Conservation (phyloP, 345 rosid genomes). For the Lagerstroemia speciosa region DNA sequence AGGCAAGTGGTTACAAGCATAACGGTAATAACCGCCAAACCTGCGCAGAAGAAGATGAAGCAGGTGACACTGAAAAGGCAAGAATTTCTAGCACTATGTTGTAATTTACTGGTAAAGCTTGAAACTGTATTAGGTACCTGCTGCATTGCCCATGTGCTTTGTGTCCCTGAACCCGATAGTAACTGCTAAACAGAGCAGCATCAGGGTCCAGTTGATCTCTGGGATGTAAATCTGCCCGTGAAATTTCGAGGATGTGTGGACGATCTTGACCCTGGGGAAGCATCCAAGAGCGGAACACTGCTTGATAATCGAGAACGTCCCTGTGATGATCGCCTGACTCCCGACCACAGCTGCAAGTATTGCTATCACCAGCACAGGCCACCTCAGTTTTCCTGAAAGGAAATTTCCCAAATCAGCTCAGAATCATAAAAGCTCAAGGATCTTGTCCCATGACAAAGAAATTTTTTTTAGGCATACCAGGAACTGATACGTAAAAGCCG, state of each 20-base stretch:
- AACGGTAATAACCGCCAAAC: constrained; percentile 94
- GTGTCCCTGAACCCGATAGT: constrained; percentile 90
- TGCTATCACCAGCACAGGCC: constrained; percentile 95
- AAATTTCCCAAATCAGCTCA: not conserved
- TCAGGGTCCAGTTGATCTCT: constrained; percentile 92
- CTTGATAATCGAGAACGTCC: constrained; percentile 92
- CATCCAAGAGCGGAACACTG: constrained; percentile 91
- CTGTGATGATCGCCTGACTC: constrained; percentile 94
- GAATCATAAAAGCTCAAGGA: not conserved
- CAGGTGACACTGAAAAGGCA: no score
- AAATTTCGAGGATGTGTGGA: constrained; percentile 83
- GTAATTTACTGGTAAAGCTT: not conserved
- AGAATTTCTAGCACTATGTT: not conserved
- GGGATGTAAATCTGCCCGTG: constrained; percentile 97
- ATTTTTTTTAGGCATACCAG: constrained; percentile 36
- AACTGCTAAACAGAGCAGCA: constrained; percentile 91
- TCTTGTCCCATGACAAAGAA: not conserved
- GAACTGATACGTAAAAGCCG: constrained; percentile 94
- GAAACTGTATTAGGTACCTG: constrained; percentile 37
- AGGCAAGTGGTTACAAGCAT: constrained; percentile 93
- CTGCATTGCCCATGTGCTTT: constrained; percentile 78
- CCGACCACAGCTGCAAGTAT: constrained; percentile 96
- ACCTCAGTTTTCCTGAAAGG: constrained; percentile 65
- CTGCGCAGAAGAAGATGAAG: constrained; percentile 43
- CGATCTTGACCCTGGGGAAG: constrained; percentile 84